These are phyloP conservation scores for Ephemerocybe angulata DNA, from an alignment of 768 basidiomycete species.

Conservation along the genomic window DNA sequence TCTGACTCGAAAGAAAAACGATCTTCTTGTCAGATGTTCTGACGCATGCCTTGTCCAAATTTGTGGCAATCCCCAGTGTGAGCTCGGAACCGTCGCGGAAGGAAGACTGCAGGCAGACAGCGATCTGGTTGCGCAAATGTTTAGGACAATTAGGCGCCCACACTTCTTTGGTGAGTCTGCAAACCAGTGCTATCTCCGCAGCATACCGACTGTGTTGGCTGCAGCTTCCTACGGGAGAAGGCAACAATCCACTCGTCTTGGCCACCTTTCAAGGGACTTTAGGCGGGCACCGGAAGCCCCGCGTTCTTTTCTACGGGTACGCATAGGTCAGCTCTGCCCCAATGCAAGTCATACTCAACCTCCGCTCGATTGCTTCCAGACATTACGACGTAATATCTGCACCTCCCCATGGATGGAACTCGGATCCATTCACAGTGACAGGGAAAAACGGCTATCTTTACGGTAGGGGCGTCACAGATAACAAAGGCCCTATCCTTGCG, in stretches of 20 bases:
- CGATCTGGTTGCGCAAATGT: conserved; percentile 88
- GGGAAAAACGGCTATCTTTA: conserved; percentile 89
- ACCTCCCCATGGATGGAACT: conserved; percentile 67
- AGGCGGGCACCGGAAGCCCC: conserved; percentile 53
- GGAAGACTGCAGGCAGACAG: conserved; percentile 91
- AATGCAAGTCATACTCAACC: background rate
- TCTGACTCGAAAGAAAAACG: no score
- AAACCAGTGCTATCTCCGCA: background rate
- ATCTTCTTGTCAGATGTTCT: conserved; percentile 63
- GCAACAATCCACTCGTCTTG: conserved; percentile 82
- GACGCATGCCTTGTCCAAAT: conserved; percentile 76
- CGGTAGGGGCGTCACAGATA: conserved; percentile 88
- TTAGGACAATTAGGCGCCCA: conserved; percentile 85
- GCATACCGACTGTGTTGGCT: background rate
- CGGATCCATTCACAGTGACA: conserved; percentile 77
- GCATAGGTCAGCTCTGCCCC: conserved; percentile 13
- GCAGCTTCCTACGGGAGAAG: conserved; percentile 74
- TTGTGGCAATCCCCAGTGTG: conserved; percentile 85
- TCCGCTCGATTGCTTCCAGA: conserved; percentile 31
- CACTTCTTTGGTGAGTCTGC: conserved; percentile 57
- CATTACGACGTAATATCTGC: conserved; percentile 98
- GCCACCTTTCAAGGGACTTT: conserved; percentile 80
- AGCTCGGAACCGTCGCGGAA: conserved; percentile 62
- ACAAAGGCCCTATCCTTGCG: conserved; percentile 94
- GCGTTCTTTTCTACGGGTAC: conserved; percentile 89